Evolutionary conservation across 345 rosid species (phyloP), one percentile per base, ranked within the genome.

Genomic region (Linum trigynum): DNA sequence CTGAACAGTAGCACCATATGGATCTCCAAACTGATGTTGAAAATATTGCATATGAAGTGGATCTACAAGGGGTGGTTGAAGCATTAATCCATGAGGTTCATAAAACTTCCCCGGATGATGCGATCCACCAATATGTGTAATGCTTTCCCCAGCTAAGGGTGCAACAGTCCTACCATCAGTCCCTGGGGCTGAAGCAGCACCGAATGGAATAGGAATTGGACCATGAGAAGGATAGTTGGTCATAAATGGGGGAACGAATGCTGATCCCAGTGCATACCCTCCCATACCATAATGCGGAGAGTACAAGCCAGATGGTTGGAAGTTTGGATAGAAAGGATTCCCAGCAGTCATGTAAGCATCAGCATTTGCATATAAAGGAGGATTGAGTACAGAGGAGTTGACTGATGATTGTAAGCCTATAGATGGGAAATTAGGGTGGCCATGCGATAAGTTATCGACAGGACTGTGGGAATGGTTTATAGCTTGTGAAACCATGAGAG

Each of bases 401-500:
- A 65, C 36, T 42, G 64, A 38, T 16, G 41, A 38, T 16, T 72
- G 75, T 56, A 38, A 23, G 23, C 40, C 65, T 0, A 41, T 7
- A 38, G 65, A 15, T 57, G 61, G 38, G 32, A 62, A 39, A 15
- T 39, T 62, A 10, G 65, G 8, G n/a, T 62, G 65, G 32, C 43
- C 17, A 59, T 59, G 62, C 39, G 62, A 59, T 23, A 59, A 5
- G 15, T 59, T 59, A 23, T 59, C 37, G 7, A 59, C 39, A 37
- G 70, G 61, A 61, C 71, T 73, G 5, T 76, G 81, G 38, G 77
- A 57, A 71, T 82, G 82, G 50, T 70, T 80, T 71, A 75, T 65
- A 77, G 79, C 86, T 51, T 77, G 86, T 64, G 81, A 73, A 39
- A 57, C 59, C 67, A 71, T 69, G 63, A 75, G 89, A 60, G 65